A percentile compares a stretch with the other conserved stretches of the same genome.
Evolutionary conservation across 176 grass and related monocot genomes (phyloP).

Genomic region (Eleusine indica): DNA sequence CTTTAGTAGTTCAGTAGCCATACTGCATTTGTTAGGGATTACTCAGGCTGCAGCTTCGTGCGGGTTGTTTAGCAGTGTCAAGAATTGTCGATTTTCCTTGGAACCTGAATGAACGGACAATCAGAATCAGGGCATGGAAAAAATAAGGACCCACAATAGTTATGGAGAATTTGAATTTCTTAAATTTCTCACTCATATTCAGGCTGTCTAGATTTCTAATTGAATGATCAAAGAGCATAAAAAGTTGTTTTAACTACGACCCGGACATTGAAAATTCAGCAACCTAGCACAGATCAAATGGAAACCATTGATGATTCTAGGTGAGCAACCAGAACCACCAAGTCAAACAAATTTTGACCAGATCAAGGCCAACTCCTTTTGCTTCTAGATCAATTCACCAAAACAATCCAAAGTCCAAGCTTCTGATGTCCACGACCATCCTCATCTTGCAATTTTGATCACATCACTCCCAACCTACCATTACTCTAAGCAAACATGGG

Average conservation of each 20-base stretch:
- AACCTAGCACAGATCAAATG: slow-evolving; percentile 1
- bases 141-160: neutral
- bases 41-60: too few species aligned
- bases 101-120: too few species aligned
- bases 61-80: too few species aligned
- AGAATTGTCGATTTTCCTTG: too few species aligned
- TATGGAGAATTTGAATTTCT: neutral
- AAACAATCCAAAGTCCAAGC: neutral
- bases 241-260: neutral
- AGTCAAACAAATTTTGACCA: neutral
- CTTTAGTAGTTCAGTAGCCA: too few species aligned
- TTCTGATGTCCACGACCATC: too few species aligned
- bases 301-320: neutral
- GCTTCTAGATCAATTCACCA: neutral
- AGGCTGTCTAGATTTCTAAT: neutral
- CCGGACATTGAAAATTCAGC: neutral
- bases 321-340: neutral
- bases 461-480: neutral
- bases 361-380: slow-evolving; percentile 7
- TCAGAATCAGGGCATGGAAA: too few species aligned
- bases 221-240: neutral
- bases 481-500: neutral
- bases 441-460: too few species aligned
- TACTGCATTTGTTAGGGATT: too few species aligned
- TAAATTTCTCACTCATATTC: neutral